Evolutionary conservation across 164 flowering plant species (phyloP).

Genomic region (Buxus sempervirens): DNA sequence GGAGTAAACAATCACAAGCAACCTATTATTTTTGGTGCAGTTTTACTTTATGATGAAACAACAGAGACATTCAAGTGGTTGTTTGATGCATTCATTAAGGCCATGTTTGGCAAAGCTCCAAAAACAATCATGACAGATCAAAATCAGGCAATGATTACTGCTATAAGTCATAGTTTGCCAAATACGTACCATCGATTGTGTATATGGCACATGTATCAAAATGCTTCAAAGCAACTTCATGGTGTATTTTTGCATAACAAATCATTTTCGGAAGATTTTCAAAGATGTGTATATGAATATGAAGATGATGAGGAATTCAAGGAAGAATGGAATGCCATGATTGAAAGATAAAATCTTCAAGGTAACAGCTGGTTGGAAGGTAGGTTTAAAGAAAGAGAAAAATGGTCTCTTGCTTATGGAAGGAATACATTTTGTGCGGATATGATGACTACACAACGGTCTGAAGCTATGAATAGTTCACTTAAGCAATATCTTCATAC

Average conservation of each 20-base stretch:
- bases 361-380: not conserved
- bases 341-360: not conserved
- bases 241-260: not conserved
- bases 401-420: not conserved
- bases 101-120: conserved; percentile 1
- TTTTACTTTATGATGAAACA: not conserved
- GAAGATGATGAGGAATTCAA: not conserved
- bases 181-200: not conserved
- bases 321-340: not conserved
- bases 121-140: conserved; percentile 7
- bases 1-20: not conserved
- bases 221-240: not conserved
- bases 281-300: not conserved
- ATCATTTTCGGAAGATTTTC: too few relatives aligned
- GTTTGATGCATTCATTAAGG: not conserved
- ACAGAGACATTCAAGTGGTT: not conserved
- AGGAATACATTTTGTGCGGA: not conserved
- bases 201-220: conserved; percentile 5
- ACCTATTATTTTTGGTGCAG: not conserved
- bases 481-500: not conserved
- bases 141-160: not conserved
- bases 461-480: not conserved
- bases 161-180: not conserved
- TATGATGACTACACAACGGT: not conserved
- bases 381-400: not conserved